Base-by-base conservation (phyloP, 202 grass and related monocot species). In the Setaria viridis region DNA sequence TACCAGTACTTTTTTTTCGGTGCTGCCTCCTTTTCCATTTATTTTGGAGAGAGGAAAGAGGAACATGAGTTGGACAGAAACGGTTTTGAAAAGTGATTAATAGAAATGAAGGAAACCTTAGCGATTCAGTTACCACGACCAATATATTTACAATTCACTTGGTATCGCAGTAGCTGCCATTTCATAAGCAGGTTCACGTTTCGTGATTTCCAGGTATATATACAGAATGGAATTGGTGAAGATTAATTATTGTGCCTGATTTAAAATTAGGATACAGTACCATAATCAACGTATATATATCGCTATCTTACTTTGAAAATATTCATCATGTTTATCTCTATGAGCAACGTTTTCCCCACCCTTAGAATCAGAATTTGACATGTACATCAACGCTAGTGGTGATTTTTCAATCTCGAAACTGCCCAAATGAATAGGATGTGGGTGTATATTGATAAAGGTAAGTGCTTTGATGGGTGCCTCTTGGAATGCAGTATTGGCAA, bases 11-110 rank as follows among this genome's bases (percentile, higher is more conserved):
- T 35, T 19, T 69, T 70, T 25, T 68, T 19, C 21, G 6, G 56
- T 43, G 48, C 59, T 63, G 65, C 77, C 85, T 91, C 54, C 46
- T 80, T 90, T 84, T 87, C 74, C 85, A 81, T 77, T 30, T 58
- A 29, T 77, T 77, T 91, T 85, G 84, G 48, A 39, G 30, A 57
- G 81, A 75, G 59, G 45, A 76, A 88, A 85, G 64, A 65, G 78
- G 83, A 78, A 3, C 9, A 73, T 41, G 55, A 47, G n/a, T 33
- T 70, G 51, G 59, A 70, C 74, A 2, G 21, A 59, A 60, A 43
- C 4, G 39, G n/a, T 15, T 45, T 30, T 34, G 43, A 29, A 13
- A 76, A 64, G 4, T 37, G 32, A 64, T 65, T 33, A 42, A 89
- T 65, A 80, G 79, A 55, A 43, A 86, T 47, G 15, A 76, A 54